phyloP scores from a whole-genome alignment of 2,329 filamentous ascomycete species.

The Ascochyta fabae region DNA sequence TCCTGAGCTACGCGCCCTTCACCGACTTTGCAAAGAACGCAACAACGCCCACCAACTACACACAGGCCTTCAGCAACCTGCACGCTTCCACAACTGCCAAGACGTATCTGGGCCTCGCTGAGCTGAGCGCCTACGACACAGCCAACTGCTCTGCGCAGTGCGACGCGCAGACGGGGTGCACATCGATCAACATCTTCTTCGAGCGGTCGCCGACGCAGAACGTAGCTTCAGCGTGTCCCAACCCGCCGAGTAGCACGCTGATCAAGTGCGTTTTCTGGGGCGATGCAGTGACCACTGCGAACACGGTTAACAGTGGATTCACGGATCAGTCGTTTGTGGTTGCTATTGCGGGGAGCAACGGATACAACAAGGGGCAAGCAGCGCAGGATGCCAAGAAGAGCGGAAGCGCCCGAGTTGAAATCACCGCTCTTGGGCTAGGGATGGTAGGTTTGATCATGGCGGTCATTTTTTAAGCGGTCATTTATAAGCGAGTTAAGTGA shows the following conservation, averaged over 20 bases:
- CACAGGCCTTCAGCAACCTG: slow-evolving; percentile 31
- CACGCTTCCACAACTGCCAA: slow-evolving; percentile 29
- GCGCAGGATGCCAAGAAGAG: slow-evolving; percentile 13
- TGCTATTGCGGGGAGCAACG: slow-evolving; percentile 28
- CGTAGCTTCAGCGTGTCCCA: slow-evolving; percentile 18
- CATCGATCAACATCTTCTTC: slow-evolving; percentile 35
- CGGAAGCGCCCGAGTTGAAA: neutral
- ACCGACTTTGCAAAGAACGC: slow-evolving; percentile 25
- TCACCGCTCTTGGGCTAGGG: neutral
- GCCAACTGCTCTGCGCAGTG: slow-evolving; percentile 33
- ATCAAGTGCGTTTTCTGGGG: slow-evolving; percentile 36
- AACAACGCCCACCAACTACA: slow-evolving; percentile 34
- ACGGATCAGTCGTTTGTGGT: slow-evolving; percentile 21
- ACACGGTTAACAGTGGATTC: slow-evolving; percentile 20
- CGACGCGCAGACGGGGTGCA: slow-evolving; percentile 18
- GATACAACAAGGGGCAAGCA: slow-evolving; percentile 24
- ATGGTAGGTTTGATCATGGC: slow-evolving; percentile 1
- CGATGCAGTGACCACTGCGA: slow-evolving; percentile 14
- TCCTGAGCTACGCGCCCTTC: slow-evolving; percentile 24
- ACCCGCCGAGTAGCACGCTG: slow-evolving; percentile 25
- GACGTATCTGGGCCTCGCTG: slow-evolving; percentile 29
- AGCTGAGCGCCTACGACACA: slow-evolving; percentile 35
- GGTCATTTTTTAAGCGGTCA: neutral
- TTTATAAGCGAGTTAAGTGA: neutral
- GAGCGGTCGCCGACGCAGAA: slow-evolving; percentile 27